phyloP scores from a whole-genome alignment of 2,329 filamentous ascomycete genomes.

The Botrytis fabae region DNA sequence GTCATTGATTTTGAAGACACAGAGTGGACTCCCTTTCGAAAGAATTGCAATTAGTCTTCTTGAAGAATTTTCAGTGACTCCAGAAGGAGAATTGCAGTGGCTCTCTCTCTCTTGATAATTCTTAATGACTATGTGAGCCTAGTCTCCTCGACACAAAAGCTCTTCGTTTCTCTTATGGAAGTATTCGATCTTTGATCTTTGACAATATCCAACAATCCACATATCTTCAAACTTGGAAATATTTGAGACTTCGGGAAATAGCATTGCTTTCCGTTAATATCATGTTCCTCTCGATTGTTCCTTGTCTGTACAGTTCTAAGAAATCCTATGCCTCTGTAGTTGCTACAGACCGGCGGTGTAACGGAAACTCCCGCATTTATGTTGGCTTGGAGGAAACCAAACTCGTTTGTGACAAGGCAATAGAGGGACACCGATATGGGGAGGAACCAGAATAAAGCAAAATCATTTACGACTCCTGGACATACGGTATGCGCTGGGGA shows the following conservation, averaged over 20 bases:
- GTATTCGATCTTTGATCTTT: not conserved
- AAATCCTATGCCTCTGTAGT: too few species aligned
- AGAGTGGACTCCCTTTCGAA: not conserved
- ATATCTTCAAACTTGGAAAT: not conserved
- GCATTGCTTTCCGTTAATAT: not conserved
- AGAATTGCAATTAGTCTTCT: not conserved
- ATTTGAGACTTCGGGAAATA: not conserved
- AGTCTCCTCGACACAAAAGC: not conserved
- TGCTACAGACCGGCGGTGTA: too few species aligned
- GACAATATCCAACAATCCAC: fast-evolving
- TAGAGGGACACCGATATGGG: too few species aligned
- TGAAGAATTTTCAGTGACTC: not conserved
- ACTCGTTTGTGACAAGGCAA: too few species aligned
- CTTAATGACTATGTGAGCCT: not conserved
- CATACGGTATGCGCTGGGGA: too few species aligned
- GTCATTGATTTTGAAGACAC: not conserved
- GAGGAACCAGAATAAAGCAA: too few species aligned
- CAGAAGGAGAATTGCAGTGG: not conserved
- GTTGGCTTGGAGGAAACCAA: too few species aligned
- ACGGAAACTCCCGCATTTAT: too few species aligned
- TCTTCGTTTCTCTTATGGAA: not conserved
- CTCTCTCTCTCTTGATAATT: not conserved
- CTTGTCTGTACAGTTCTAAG: too few species aligned
- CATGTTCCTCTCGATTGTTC: not conserved
- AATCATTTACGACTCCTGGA: too few species aligned